phyloP scores from a whole-genome alignment of 2,329 filamentous ascomycete species.

The Madurella mycetomatis region DNA sequence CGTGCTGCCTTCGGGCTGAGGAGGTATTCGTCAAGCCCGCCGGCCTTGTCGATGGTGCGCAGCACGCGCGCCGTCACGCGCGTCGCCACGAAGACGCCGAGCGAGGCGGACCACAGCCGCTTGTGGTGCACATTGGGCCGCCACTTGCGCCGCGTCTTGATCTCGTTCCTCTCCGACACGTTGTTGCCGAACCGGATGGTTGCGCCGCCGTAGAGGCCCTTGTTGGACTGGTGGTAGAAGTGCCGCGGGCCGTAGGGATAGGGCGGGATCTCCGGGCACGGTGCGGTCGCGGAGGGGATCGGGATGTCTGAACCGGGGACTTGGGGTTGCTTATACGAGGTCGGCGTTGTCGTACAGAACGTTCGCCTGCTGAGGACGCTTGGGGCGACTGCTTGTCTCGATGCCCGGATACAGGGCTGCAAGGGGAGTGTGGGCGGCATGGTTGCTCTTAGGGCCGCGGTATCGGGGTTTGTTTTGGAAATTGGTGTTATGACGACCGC shows the following conservation, averaged over 20 bases:
- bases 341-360: slow-evolving; percentile 37
- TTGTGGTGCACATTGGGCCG: slow-evolving; percentile 69
- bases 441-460: neutral
- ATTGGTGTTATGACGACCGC: slow-evolving; percentile 8
- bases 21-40: slow-evolving; percentile 88
- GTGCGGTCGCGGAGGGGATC: slow-evolving; percentile 43
- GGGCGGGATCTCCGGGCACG: slow-evolving; percentile 43
- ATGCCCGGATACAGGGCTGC: slow-evolving; percentile 16
- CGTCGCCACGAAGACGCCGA: slow-evolving; percentile 61
- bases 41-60: slow-evolving; percentile 74
- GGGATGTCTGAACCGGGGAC: slow-evolving; percentile 29
- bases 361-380: neutral
- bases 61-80: slow-evolving; percentile 66
- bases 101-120: slow-evolving; percentile 59
- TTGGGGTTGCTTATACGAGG: slow-evolving; percentile 27
- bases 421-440: slow-evolving; percentile 11
- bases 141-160: slow-evolving; percentile 70
- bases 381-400: slow-evolving; percentile 1
- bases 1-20: slow-evolving; percentile 72
- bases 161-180: slow-evolving; percentile 61
- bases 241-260: slow-evolving; percentile 70
- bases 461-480: neutral
- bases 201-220: slow-evolving; percentile 64
- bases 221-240: slow-evolving; percentile 77
- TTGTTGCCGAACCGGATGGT: slow-evolving; percentile 77